Percentiles rank a stretch among this genome's conserved stretches.
These are phyloP conservation scores for Ceratobasidium sp. DNA, from an alignment of 1,284 basidiomycete species.

Conservation along the genomic window DNA sequence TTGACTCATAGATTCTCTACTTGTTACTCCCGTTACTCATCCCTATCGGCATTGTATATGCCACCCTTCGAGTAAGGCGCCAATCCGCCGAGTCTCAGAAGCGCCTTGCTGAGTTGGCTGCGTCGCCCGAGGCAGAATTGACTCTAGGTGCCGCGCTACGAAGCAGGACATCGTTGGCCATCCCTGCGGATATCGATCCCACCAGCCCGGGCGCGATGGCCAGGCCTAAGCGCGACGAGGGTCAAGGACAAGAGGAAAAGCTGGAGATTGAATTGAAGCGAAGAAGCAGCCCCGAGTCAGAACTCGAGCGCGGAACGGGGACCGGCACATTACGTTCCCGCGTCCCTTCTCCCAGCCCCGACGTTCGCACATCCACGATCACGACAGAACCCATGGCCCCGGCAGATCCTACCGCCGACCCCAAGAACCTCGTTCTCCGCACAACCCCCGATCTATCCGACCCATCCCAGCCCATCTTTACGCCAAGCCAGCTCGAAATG, in stretches of 20 bases:
- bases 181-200: slow-evolving; percentile 54
- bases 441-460: slow-evolving; percentile 44
- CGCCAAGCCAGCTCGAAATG: slow-evolving; percentile 61
- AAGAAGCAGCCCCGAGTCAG: slow-evolving; percentile 10
- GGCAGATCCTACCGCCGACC: slow-evolving; percentile 32
- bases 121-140: slow-evolving; percentile 55
- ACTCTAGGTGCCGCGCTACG: slow-evolving; percentile 63
- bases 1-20: slow-evolving; percentile 58
- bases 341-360: slow-evolving; percentile 6
- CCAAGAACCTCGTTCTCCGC: background rate
- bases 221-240: background rate
- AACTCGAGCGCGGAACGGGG: slow-evolving; percentile 18
- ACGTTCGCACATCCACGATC: background rate
- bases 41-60: slow-evolving; percentile 63
- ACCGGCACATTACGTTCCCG: background rate
- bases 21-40: slow-evolving; percentile 67
- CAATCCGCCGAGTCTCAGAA: slow-evolving; percentile 62
- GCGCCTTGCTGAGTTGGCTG: slow-evolving; percentile 65
- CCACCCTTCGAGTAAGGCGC: slow-evolving; percentile 60
- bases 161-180: slow-evolving; percentile 61
- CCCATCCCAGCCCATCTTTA: slow-evolving; percentile 57
- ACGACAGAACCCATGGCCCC: slow-evolving; percentile 15
- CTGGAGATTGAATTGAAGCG: slow-evolving; percentile 11
- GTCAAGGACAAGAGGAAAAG: slow-evolving; percentile 1
- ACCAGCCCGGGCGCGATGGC: background rate